Conservation (phyloP, 352 stramenopile genomes). For the Phytophthora pseudosyringae region DNA sequence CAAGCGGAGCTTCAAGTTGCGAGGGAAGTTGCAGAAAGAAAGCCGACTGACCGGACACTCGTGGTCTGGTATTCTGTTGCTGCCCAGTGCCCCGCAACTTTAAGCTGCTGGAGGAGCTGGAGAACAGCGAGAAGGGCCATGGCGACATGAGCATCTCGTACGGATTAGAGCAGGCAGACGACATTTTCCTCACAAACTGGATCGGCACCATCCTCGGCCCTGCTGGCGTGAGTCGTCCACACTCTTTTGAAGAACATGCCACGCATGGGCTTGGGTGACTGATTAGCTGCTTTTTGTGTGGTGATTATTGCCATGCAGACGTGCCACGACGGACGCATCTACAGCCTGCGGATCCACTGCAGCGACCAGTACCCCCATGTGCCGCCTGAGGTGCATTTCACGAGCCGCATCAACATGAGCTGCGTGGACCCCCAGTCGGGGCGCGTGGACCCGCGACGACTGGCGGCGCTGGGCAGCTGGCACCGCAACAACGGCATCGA, state of each 20-base stretch:
- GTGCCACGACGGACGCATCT: constrained; percentile 96
- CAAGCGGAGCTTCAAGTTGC: background rate
- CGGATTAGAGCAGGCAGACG: constrained; percentile 95
- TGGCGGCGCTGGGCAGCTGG: constrained; percentile 75
- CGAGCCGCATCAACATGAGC: constrained; percentile 97
- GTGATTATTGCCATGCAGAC: constrained; percentile 67
- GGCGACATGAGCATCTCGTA: constrained; percentile 95
- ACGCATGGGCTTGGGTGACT: background rate
- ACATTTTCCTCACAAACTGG: constrained; percentile 99
- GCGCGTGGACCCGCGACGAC: constrained; percentile 79
- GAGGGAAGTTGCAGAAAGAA: background rate
- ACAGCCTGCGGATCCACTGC: constrained; percentile 95
- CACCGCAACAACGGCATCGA: constrained; percentile 92
- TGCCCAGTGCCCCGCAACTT: constrained; percentile 91
- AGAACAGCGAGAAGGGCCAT: constrained; percentile 92
- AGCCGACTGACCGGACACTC: background rate
- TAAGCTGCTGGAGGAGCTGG: constrained; percentile 94
- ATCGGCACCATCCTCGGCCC: constrained; percentile 98
- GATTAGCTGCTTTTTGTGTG: background rate
- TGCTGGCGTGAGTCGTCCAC: constrained; percentile 83
- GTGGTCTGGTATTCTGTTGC: background rate
- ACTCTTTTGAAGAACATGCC: background rate
- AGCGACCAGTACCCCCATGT: constrained; percentile 95
- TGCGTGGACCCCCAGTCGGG: constrained; percentile 94
- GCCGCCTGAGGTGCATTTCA: constrained; percentile 95